Evolutionary conservation across 345 rosid genomes (phyloP).

Genomic region (Salix brachista): DNA sequence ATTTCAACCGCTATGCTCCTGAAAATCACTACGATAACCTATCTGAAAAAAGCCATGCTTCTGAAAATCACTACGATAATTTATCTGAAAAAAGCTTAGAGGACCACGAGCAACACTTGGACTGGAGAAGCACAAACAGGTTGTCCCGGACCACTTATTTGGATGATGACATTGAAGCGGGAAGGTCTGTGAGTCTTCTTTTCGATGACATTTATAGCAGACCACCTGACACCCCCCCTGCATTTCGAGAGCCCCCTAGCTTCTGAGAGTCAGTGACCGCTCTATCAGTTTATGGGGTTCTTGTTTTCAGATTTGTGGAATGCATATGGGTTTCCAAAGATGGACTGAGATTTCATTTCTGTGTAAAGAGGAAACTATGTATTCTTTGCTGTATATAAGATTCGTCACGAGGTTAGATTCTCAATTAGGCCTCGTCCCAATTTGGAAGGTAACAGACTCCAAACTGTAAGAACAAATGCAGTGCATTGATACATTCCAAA

Average conservation of each 20-base stretch:
- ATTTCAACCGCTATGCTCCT: not conserved
- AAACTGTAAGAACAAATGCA: slow-evolving; percentile 23
- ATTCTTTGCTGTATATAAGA: slow-evolving; percentile 54
- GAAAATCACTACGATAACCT: slow-evolving; percentile 24
- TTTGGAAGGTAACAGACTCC: slow-evolving; percentile 12
- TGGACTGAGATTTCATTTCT: slow-evolving; percentile 2
- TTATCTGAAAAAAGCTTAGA: slow-evolving; percentile 46
- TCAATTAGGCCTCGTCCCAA: slow-evolving; percentile 17
- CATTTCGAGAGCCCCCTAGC: slow-evolving; percentile 23
- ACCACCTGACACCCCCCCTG: slow-evolving; percentile 49
- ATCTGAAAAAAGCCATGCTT: slow-evolving; percentile 31
- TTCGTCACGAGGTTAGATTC: slow-evolving; percentile 28
- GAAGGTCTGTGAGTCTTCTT: slow-evolving; percentile 55
- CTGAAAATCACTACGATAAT: slow-evolving; percentile 26
- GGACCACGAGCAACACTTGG: slow-evolving; percentile 43
- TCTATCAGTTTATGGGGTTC: not conserved
- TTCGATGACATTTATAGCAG: slow-evolving; percentile 75
- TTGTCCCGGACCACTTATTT: slow-evolving; percentile 37
- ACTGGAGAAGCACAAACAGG: slow-evolving; percentile 31
- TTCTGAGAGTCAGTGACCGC: slow-evolving; percentile 11
- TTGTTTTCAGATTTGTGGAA: slow-evolving; percentile 16
- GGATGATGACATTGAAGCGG: slow-evolving; percentile 55
- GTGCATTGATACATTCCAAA: slow-evolving; percentile 16
- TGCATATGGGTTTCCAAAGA: slow-evolving; percentile 34
- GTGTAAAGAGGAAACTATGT: slow-evolving; percentile 27